Base-by-base conservation (phyloP, 2,329 filamentous ascomycete genomes). In the Alternaria sp. region DNA sequence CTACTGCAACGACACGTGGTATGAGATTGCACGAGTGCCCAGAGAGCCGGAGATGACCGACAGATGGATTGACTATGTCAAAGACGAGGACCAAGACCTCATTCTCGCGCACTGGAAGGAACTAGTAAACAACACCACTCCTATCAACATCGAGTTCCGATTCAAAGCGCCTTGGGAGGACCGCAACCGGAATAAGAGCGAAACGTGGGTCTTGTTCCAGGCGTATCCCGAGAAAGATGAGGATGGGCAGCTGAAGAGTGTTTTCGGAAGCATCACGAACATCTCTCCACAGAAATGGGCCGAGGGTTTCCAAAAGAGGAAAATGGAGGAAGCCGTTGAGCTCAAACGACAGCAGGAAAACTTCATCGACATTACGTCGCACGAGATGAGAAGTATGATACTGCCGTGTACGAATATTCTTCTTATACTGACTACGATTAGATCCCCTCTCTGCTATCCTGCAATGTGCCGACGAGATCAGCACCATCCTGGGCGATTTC, bases 221-320 rank as follows among this genome's bases (percentile, higher is more conserved):
- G 91, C 90, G 0, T 93, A 91, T 69, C 91, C 91, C 0, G 91
- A 94, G 70, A 90, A 87, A 71, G 85, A 90, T 64, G 81, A 83
- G 1, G 81, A 87, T 26, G 91, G 90, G 4, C 81, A 83, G 26
- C 84, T 93, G 55, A 92, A 92, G 80, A 88, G 89, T 65, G 90
- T 93, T 3, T 93, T 94, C 70, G 91, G 91, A 56, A 91, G 89
- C 73, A 90, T 96, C 55, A 95, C 92, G 0, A 92, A 96, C 73
- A 96, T 97, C 67, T 93, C 91, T 17, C 88, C 91, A 57, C 92
- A 96, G 76, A 97, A 96, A 77, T 90, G 90, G 84, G 92, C 93
- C 1, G 93, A 96, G 78, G 89, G 90, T 50, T 88, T 93, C 32
- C 92, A 96, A 77, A 92, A 87, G 71, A 86, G 89, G 47, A 89